phyloP scores from a whole-genome alignment of 345 rosid species.

The Bretschneidera sinensis region DNA sequence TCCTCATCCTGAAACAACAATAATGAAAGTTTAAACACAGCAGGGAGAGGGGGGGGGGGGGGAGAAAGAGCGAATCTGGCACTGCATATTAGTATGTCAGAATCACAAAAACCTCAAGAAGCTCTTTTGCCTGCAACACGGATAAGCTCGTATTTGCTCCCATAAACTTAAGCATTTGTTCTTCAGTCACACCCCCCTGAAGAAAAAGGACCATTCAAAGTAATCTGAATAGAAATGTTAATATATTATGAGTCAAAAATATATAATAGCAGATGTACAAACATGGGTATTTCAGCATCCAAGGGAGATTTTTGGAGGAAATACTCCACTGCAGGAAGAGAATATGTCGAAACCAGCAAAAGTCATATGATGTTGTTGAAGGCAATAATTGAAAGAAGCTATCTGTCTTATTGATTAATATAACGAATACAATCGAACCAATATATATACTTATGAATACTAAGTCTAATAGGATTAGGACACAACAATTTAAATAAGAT shows the following conservation, averaged over 20 bases:
- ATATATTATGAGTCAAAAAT: too few relatives aligned
- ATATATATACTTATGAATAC: too few relatives aligned
- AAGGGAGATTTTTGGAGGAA: conserved; percentile 7
- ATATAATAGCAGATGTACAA: conserved; percentile 3
- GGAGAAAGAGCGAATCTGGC: neutral
- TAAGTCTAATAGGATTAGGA: too few relatives aligned
- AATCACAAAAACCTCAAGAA: conserved; percentile 67
- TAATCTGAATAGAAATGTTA: neutral
- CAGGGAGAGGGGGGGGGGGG: neutral
- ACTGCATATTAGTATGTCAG: neutral
- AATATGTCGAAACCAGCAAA: conserved; percentile 2
- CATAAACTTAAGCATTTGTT: conserved; percentile 93
- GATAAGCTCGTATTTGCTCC: conserved; percentile 86
- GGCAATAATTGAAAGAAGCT: too few relatives aligned
- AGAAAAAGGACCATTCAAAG: conserved; percentile 2
- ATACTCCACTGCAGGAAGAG: conserved; percentile 10
- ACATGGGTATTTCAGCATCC: conserved; percentile 9
- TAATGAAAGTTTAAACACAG: conserved; percentile 6
- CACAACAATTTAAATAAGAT: too few relatives aligned
- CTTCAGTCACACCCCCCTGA: conserved; percentile 93
- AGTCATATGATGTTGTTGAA: neutral
- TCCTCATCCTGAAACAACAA: conserved; percentile 57
- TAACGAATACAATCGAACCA: too few relatives aligned
- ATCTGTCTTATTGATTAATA: too few relatives aligned
- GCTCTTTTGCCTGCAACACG: conserved; percentile 61